phyloP scores from a whole-genome alignment of 306 rosid genomes.

The Vicia sativa region DNA sequence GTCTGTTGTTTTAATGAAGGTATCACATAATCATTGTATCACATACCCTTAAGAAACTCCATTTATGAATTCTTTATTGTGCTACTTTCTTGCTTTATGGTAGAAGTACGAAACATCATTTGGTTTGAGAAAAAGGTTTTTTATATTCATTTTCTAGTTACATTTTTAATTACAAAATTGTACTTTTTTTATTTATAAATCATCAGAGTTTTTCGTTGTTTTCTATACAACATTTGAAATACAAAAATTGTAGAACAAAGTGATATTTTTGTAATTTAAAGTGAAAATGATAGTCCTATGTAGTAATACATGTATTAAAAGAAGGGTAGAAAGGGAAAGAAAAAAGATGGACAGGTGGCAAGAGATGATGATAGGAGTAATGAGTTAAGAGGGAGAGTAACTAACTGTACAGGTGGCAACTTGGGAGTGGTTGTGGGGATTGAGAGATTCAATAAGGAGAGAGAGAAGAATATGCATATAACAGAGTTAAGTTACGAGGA shows the following conservation, averaged over 20 bases:
- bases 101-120: background rate
- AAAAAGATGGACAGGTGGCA: too few relatives aligned
- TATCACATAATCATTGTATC: conserved; percentile 21
- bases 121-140: background rate
- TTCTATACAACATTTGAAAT: background rate
- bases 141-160: background rate
- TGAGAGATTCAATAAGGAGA: too few relatives aligned
- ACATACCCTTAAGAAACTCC: background rate
- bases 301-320: too few relatives aligned
- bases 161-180: background rate
- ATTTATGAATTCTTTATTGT: background rate
- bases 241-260: background rate
- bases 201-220: background rate
- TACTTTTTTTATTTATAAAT: background rate
- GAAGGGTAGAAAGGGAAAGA: too few relatives aligned
- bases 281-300: background rate
- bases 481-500: too few relatives aligned
- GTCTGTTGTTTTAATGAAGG: conserved; percentile 93
- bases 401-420: too few relatives aligned
- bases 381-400: too few relatives aligned
- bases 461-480: too few relatives aligned
- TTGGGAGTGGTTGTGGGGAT: too few relatives aligned
- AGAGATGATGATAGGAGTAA: too few relatives aligned
- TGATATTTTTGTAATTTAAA: background rate
- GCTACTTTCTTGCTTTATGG: background rate